Evolutionary conservation across 371 early-diverging fungal species (phyloP).

Genomic region (Apophysomyces trapeziformis): DNA sequence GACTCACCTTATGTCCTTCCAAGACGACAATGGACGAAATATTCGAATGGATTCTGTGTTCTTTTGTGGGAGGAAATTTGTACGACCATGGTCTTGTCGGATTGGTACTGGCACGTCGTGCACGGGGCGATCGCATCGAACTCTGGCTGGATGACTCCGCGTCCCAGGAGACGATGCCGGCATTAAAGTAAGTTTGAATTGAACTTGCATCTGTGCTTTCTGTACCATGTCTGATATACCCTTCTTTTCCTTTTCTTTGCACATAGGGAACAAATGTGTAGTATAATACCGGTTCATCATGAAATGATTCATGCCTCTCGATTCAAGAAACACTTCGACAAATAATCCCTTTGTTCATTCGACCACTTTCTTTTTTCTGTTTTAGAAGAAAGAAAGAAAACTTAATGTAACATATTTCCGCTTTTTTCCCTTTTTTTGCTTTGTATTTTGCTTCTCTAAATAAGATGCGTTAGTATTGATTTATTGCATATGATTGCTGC

Average conservation of each 20-base stretch:
- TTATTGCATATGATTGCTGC: not conserved
- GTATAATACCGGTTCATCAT: conserved; percentile 29
- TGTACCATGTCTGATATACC: conserved; percentile 25
- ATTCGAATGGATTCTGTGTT: conserved; percentile 55
- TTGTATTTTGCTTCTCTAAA: not conserved
- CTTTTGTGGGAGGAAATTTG: conserved; percentile 58
- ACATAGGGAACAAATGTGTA: conserved; percentile 31
- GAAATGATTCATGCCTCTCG: conserved; percentile 43
- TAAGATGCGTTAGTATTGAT: not conserved
- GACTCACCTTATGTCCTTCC: conserved; percentile 46
- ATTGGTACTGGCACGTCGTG: conserved; percentile 46
- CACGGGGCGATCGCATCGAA: conserved; percentile 62
- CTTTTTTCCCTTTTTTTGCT: not conserved
- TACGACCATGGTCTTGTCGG: conserved; percentile 38
- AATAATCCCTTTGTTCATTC: conserved; percentile 6
- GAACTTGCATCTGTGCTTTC: conserved; percentile 15
- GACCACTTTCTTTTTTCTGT: conserved; percentile 11
- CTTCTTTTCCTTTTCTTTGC: not conserved
- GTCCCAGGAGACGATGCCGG: conserved; percentile 22
- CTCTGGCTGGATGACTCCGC: conserved; percentile 52
- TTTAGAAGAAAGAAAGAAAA: not conserved
- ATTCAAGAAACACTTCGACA: conserved; percentile 59
- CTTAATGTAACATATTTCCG: not conserved
- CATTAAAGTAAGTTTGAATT: conserved; percentile 33
- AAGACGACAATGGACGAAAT: conserved; percentile 44